phyloP scores from a whole-genome alignment of 345 rosid species.

The Eucalyptus dawsonii region DNA sequence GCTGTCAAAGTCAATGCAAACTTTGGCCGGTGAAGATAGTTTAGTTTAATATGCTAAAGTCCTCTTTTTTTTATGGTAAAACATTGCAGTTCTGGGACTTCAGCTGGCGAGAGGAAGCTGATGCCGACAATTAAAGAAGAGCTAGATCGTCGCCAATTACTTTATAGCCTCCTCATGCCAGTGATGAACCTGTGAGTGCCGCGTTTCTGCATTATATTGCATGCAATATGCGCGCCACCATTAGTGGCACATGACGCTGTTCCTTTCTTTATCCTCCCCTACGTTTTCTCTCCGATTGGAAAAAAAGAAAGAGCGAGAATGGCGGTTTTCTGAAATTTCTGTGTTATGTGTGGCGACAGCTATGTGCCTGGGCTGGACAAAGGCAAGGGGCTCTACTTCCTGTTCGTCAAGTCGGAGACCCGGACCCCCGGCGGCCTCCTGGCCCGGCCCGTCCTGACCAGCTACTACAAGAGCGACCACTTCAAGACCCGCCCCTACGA shows the following conservation, averaged over 20 bases:
- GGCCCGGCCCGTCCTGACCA: conserved; percentile 92
- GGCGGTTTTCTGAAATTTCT: neutral
- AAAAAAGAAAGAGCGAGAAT: neutral
- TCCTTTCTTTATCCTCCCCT: neutral
- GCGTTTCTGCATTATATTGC: neutral
- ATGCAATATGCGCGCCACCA: neutral
- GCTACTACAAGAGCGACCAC: conserved; percentile 89
- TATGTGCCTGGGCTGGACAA: conserved; percentile 80
- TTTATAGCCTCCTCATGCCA: conserved; percentile 92
- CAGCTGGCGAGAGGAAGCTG: conserved; percentile 95
- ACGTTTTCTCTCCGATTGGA: neutral
- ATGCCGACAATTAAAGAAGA: conserved; percentile 95
- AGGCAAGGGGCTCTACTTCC: conserved; percentile 82
- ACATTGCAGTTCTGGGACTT: conserved; percentile 76
- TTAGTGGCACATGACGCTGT: neutral
- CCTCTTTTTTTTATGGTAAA: neutral
- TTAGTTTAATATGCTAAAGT: neutral
- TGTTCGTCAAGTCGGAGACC: conserved; percentile 85
- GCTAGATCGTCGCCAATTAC: conserved; percentile 76
- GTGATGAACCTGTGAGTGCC: conserved; percentile 90
- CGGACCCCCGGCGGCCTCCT: conserved; percentile 77
- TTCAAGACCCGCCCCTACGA: conserved; percentile 80
- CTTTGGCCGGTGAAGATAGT: neutral
- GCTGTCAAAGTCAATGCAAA: neutral
- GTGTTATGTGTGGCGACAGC: conserved; percentile 15